A percentile compares a stretch with the other conserved stretches of the same genome.
phyloP scores from a whole-genome alignment of 352 stramenopile genomes.

The Globisporangium nagaii region DNA sequence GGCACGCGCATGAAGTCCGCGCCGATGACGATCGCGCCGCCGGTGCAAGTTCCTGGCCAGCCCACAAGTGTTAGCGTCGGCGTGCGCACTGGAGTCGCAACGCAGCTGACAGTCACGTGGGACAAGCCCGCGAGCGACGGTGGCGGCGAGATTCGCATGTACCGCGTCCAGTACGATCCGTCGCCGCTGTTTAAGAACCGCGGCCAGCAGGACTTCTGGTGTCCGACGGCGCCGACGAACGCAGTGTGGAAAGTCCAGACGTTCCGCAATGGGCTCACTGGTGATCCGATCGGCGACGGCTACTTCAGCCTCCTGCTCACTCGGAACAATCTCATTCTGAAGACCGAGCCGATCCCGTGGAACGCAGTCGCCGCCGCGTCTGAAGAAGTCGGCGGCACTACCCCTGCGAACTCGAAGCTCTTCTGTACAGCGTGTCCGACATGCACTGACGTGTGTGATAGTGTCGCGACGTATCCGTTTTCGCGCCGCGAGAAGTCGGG shows the following conservation, averaged over 20 bases:
- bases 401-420: conserved; percentile 29
- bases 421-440: conserved; percentile 55
- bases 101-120: conserved; percentile 59
- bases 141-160: conserved; percentile 61
- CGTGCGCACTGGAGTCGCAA: conserved; percentile 76
- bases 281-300: conserved; percentile 33
- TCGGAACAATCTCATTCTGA: conserved; percentile 31
- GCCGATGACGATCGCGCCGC: conserved; percentile 41
- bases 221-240: conserved; percentile 35
- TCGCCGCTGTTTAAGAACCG: conserved; percentile 64
- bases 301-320: conserved; percentile 59
- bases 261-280: conserved; percentile 14
- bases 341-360: conserved; percentile 88
- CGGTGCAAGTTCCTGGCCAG: conserved; percentile 69
- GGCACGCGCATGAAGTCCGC: conserved; percentile 31
- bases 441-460: conserved; percentile 31
- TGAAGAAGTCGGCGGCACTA: conserved; percentile 68
- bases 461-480: conserved; percentile 14
- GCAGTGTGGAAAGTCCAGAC: conserved; percentile 61
- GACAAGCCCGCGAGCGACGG: conserved; percentile 39
- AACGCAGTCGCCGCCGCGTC: conserved; percentile 83
- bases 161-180: conserved; percentile 70
- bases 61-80: conserved; percentile 62
- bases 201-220: conserved; percentile 62
- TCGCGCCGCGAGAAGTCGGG: conserved; percentile 42